Base-by-base conservation (phyloP, 148 eudicot species). In the Rhododendron williamsianum region DNA sequence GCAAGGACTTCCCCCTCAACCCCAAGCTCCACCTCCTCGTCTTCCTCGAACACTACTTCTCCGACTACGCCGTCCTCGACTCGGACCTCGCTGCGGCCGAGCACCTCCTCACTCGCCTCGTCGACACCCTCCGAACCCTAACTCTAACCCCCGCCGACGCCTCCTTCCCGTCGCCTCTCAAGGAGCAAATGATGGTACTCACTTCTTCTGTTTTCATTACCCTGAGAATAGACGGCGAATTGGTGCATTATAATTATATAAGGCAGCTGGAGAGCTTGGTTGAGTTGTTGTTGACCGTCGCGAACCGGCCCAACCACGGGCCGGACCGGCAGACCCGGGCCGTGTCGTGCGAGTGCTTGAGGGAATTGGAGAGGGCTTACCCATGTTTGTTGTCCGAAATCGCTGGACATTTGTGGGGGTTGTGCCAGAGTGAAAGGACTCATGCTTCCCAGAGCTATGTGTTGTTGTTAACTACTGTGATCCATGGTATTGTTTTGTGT, bases 281-380 rank as follows among this genome's bases (percentile, higher is more conserved):
- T 19, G 96, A 92, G 87, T 85, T 94, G 43, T 58, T 97, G 85
- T 87, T 97, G 88, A 91, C 89, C 30, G 88, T 97, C 5, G 78
- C 95, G 9, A 97, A 97, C 43, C 92, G 98, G 80, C 98, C 99
- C 8, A 95, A 94, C 69, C 98, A 97, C 48, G 95, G 96, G 9
- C 84, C 92, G 51, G 99, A 95, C 81, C 91, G 99, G 73, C 93
- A 93, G 65, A 90, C 91, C 4, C 87, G 99, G 13, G 93, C 91
- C 11, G 91, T 92, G 49, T 96, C 98, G 6, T 93, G 98, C 76
- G 99, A 94, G 90, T 97, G 99, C 63, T 89, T 97, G 92, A 87
- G 98, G 33, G 94, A 92, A 80, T 82, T 97, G 88, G 99, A 95
- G 92, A 89, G 91, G 23, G 97, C 92, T 27, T 91, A 79, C 54